A percentile compares a stretch with the other conserved stretches of the same genome.
Conservation (phyloP, 345 rosid genomes). For the Triadica sebifera region DNA sequence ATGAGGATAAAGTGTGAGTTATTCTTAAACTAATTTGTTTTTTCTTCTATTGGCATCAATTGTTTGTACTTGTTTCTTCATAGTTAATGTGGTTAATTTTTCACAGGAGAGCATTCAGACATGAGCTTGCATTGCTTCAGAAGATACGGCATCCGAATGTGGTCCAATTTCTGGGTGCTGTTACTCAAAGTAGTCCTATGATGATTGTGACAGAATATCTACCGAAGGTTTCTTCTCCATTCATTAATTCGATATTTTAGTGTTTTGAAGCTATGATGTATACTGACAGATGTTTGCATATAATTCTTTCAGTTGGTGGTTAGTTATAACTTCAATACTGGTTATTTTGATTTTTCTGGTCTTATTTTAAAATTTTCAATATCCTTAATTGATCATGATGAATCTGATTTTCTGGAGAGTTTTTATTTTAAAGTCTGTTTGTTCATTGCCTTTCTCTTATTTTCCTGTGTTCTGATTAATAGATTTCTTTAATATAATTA, state of each 20-base stretch:
- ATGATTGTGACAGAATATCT: conserved; percentile 95
- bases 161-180: conserved; percentile 95
- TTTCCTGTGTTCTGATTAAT: neutral
- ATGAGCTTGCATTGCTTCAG: conserved; percentile 93
- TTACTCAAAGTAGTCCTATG: conserved; percentile 95
- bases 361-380: neutral
- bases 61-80: neutral
- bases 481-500: neutral
- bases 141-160: conserved; percentile 94
- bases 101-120: conserved; percentile 71
- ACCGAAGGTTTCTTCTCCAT: conserved; percentile 55
- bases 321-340: neutral
- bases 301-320: neutral
- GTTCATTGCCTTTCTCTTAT: neutral
- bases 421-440: neutral
- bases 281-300: neutral
- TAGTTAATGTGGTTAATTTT: conserved; percentile 15
- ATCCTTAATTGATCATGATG: neutral
- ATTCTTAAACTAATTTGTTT: neutral
- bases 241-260: conserved; percentile 7
- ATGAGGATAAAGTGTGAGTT: conserved; percentile 86
- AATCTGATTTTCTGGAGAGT: neutral
- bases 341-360: neutral
- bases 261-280: neutral
- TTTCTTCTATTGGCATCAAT: neutral